Percentiles rank a stretch among this genome's conserved stretches.
Conservation (phyloP, 148 eudicot genomes). For the Silene latifolia region DNA sequence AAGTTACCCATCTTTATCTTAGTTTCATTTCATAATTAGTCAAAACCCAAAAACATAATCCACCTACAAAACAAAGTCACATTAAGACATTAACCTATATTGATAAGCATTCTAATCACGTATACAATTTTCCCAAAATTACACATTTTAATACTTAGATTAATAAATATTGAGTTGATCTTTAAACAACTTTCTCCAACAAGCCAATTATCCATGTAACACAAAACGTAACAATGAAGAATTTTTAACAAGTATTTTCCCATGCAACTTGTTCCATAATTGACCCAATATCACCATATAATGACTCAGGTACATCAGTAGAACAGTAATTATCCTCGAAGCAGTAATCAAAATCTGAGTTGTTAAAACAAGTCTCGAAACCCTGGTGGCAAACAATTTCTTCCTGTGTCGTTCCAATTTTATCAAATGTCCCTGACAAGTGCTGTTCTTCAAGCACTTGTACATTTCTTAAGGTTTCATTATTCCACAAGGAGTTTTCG, state of each 20-base stretch:
- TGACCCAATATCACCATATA: conserved; percentile 21
- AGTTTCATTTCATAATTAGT: background rate
- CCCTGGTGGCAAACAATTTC: background rate
- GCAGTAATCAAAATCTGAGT: conserved; percentile 7
- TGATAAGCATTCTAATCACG: background rate
- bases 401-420: background rate
- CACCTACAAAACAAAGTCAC: background rate
- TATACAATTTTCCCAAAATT: background rate
- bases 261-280: conserved; percentile 22
- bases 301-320: background rate
- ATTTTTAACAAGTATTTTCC: conserved; percentile 10
- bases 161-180: too few relatives aligned
- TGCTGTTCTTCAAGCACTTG: conserved; percentile 10
- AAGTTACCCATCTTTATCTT: too few relatives aligned
- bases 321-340: conserved; percentile 4
- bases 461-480: background rate
- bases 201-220: background rate
- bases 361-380: conserved; percentile 20
- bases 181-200: background rate
- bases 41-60: background rate
- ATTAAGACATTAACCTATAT: background rate
- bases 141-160: too few relatives aligned
- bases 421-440: background rate
- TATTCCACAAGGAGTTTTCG: conserved; percentile 22
- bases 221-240: background rate